These are phyloP conservation scores for Plicaturopsis crispa DNA, from an alignment of 768 basidiomycete species.

Conservation along the genomic window DNA sequence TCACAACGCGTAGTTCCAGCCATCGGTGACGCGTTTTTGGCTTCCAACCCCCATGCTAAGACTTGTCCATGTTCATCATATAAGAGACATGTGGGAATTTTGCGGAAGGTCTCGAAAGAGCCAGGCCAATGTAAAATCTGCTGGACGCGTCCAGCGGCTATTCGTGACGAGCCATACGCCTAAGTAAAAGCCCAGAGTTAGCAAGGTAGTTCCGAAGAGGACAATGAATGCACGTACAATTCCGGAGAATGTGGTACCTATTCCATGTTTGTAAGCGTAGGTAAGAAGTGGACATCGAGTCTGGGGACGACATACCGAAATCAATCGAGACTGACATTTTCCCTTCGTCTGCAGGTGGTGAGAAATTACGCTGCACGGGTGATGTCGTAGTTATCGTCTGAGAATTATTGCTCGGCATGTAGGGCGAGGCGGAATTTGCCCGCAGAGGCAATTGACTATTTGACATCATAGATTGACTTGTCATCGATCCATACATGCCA, in stretches of 20 bases:
- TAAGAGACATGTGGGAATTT: conserved; percentile 79
- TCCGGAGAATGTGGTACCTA: conserved; percentile 85
- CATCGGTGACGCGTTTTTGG: conserved; percentile 70
- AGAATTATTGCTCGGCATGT: no score
- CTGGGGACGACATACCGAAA: conserved; percentile 70
- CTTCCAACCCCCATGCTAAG: conserved; percentile 81
- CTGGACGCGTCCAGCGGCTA: conserved; percentile 70
- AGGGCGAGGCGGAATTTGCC: conserved; percentile 25
- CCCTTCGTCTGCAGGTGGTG: conserved; percentile 47
- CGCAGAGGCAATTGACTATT: conserved; percentile 19
- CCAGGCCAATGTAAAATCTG: conserved; percentile 87
- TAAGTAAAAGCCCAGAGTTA: conserved; percentile 18
- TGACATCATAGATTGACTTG: conserved; percentile 17
- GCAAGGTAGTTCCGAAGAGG: neutral
- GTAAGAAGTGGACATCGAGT: no score
- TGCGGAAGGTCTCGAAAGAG: conserved; percentile 79
- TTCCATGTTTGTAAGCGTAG: conserved; percentile 1
- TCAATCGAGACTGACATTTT: conserved; percentile 79
- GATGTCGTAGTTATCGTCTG: conserved; percentile 12
- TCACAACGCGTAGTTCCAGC: conserved; percentile 54
- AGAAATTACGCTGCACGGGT: conserved; percentile 15
- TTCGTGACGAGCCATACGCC: conserved; percentile 85
- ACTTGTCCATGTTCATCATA: conserved; percentile 72
- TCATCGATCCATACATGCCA: conserved; percentile 10
- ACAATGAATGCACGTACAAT: conserved; percentile 47